phyloP scores from a whole-genome alignment of 2,329 filamentous ascomycete genomes.

The Nakataea oryzae region DNA sequence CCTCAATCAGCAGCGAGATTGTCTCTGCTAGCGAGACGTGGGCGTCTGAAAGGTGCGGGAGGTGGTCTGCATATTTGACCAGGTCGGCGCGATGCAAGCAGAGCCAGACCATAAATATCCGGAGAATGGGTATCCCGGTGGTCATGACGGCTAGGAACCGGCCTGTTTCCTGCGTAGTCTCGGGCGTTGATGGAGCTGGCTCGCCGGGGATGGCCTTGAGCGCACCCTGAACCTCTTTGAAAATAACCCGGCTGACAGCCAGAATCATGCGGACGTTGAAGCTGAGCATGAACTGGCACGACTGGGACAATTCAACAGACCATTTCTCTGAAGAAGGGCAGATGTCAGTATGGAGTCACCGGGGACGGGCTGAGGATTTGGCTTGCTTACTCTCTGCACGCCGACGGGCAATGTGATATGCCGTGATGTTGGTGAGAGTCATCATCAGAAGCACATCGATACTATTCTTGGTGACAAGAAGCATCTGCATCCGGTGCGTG shows the following conservation, averaged over 20 bases:
- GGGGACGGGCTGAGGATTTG: background rate
- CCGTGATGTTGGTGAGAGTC: constrained; percentile 75
- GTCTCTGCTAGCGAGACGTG: constrained; percentile 33
- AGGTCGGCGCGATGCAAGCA: constrained; percentile 34
- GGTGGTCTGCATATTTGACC: constrained; percentile 30
- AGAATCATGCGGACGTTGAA: constrained; percentile 73
- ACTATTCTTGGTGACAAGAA: constrained; percentile 58
- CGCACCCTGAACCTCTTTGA: constrained; percentile 54
- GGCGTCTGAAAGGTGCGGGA: constrained; percentile 35
- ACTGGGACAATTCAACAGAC: constrained; percentile 30
- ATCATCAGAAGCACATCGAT: constrained; percentile 65
- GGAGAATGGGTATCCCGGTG: constrained; percentile 38
- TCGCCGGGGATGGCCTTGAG: constrained; percentile 18
- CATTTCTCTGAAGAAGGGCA: constrained; percentile 27
- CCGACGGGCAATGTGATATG: constrained; percentile 60
- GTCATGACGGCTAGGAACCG: constrained; percentile 26
- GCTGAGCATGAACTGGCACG: constrained; percentile 57
- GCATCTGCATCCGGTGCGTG: constrained; percentile 62
- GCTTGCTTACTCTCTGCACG: background rate
- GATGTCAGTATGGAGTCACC: background rate
- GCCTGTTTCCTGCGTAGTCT: constrained; percentile 12
- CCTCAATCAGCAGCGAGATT: constrained; percentile 37
- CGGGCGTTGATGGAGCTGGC: constrained; percentile 13
- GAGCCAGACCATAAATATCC: constrained; percentile 45
- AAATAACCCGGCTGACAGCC: constrained; percentile 58